Base-by-base conservation (phyloP, 768 basidiomycete genomes). In the Suillus fuscotomentosus region DNA sequence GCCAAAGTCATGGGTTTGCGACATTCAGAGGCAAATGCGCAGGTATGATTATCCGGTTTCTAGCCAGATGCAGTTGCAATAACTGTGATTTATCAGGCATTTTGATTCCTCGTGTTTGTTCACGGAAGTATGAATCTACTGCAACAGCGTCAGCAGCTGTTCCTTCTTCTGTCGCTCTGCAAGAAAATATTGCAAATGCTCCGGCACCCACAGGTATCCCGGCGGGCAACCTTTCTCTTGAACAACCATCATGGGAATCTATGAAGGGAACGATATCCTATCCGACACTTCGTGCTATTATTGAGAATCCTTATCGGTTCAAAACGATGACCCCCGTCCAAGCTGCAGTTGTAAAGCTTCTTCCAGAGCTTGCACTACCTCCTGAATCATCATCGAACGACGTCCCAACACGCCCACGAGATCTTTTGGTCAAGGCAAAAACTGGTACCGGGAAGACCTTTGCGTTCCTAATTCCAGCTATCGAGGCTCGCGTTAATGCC, bases 381-480 rank as follows among this genome's bases (percentile, higher is more conserved):
- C 82, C 85, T 71, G 71, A 81, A 60, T 67, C 79, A 61, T 70
- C 43, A 27, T 61, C 60, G n/a, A 17, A 27, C 7, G 60, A 61
- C 56, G n/a, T 38, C 17, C 45, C 68, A 13, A 64, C 64, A 10
- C 47, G 66, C 9, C 64, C 74, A 11, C 85, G 89, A 6, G 95
- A 98, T 73, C 75, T 96, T 27, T 81, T 97, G 53, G 93, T 96
- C 63, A 89, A 92, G 72, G 91, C 94, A 5, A 91, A 88, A 73
- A 94, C 94, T 0, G 93, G 94, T 36, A 94, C 94, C 0, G 94
- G 93, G 39, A 97, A 96, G 77, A 96, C 94, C 0, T 78, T 95
- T 41, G 93, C 87, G 0, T 97, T 95, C 81, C 85, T 97, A 62
- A 82, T 97, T 22, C 94, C 94, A 10, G 92, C 92, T 7, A 83